Evolutionary conservation across 768 basidiomycete species (phyloP).

Genomic region (Boletellus sp.): DNA sequence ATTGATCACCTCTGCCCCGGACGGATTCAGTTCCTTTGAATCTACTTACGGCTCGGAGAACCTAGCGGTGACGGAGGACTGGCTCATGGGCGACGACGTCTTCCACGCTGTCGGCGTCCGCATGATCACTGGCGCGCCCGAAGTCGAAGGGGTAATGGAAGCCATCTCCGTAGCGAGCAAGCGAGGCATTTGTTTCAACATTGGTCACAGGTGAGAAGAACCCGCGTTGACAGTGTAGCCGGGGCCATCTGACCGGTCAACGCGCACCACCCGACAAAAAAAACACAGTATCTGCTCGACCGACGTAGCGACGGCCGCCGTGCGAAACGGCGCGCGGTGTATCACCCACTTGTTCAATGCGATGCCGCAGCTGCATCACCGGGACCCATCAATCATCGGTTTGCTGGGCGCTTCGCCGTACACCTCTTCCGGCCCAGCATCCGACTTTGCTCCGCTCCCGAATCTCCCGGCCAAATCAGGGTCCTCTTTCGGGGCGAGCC

Average conservation of each 20-base stretch:
- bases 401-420: constrained; percentile 76
- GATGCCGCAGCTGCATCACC: constrained; percentile 86
- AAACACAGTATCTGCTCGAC: constrained; percentile 64
- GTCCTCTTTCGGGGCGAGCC: constrained; percentile 3
- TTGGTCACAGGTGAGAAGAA: constrained; percentile 73
- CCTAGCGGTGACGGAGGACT: constrained; percentile 60
- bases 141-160: constrained; percentile 77
- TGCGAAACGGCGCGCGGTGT: constrained; percentile 71
- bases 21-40: constrained; percentile 68
- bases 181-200: constrained; percentile 74
- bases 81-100: constrained; percentile 48
- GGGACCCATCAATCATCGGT: constrained; percentile 90
- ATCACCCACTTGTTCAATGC: constrained; percentile 94
- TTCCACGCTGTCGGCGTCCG: constrained; percentile 52
- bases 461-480: constrained; percentile 13
- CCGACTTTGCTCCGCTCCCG: constrained; percentile 25
- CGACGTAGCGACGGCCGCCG: constrained; percentile 65
- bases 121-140: constrained; percentile 84
- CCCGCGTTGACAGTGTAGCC: neutral
- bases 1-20: constrained; percentile 57
- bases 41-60: constrained; percentile 69
- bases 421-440: constrained; percentile 42
- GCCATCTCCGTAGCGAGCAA: constrained; percentile 56
- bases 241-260: too few species aligned
- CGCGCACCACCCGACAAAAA: too few species aligned